These are phyloP conservation scores for Auricularia auricula-judae DNA, from an alignment of 768 basidiomycete genomes.

Conservation along the genomic window DNA sequence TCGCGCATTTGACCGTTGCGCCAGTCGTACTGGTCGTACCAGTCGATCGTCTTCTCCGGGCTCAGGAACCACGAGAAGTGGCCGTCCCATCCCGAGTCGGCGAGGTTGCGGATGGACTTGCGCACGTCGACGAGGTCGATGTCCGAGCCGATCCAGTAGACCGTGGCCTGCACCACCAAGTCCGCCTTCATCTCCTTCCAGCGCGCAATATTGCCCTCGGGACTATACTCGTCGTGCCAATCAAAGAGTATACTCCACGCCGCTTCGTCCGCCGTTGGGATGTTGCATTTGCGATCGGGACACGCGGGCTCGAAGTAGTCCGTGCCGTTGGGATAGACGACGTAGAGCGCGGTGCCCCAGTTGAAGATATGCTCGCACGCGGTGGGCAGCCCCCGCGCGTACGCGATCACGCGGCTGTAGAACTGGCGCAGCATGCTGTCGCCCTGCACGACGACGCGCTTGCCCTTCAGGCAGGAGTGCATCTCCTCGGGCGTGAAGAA, in stretches of 20 bases:
- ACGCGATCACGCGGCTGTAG: neutral
- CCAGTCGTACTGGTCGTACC: conserved; percentile 1
- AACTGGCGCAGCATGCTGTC: conserved; percentile 1
- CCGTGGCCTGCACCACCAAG: neutral
- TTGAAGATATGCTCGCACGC: neutral
- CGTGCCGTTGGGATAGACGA: neutral
- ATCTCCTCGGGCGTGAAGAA: neutral
- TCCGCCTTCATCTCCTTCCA: neutral
- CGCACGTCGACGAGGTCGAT: neutral
- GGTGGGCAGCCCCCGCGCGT: neutral
- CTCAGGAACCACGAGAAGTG: neutral
- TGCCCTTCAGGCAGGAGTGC: neutral
- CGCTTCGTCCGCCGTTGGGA: neutral
- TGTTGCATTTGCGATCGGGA: neutral
- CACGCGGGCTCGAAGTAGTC: neutral
- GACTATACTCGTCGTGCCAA: neutral
- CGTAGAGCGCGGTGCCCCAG: neutral
- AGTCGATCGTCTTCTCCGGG: neutral
- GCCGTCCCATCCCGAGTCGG: neutral
- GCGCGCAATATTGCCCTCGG: neutral
- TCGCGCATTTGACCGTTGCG: neutral
- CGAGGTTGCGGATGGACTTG: neutral
- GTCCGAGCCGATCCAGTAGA: neutral
- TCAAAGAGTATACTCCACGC: neutral
- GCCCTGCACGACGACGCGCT: neutral